Evolutionary conservation across 768 basidiomycete genomes (phyloP).

Genomic region (Kockovaella imperatae): DNA sequence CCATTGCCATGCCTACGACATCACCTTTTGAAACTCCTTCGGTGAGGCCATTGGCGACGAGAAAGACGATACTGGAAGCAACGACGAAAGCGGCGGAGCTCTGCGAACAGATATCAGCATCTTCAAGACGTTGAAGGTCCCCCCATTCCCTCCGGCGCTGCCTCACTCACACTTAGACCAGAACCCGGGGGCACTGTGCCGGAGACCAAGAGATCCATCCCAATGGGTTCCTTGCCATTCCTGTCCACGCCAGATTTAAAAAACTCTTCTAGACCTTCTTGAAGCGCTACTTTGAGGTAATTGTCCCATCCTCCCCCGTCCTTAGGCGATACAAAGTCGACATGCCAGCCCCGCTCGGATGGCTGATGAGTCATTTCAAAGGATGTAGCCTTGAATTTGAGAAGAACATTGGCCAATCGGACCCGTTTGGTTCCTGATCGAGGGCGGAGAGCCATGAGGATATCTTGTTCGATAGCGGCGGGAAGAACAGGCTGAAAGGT

Average conservation of each 20-base stretch:
- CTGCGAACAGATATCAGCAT: constrained; percentile 1
- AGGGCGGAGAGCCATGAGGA: constrained; percentile 63
- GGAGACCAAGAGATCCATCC: constrained; percentile 66
- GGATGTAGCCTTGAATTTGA: constrained; percentile 4
- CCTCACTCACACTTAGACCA: constrained; percentile 67
- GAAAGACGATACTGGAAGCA: constrained; percentile 70
- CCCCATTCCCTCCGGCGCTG: too few relatives aligned
- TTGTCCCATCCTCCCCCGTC: constrained; percentile 71
- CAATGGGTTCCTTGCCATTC: constrained; percentile 46
- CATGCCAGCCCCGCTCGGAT: constrained; percentile 54
- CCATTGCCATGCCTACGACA: constrained; percentile 70
- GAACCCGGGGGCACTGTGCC: constrained; percentile 81
- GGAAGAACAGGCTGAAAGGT: constrained; percentile 59
- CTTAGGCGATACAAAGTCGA: constrained; percentile 58
- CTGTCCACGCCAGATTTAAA: constrained; percentile 2
- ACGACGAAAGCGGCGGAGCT: constrained; percentile 73
- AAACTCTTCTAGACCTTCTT: constrained; percentile 14
- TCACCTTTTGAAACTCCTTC: constrained; percentile 56
- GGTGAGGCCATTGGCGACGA: constrained; percentile 65
- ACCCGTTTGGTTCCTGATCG: constrained; percentile 16
- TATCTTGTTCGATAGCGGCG: constrained; percentile 74
- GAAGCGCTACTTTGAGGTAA: constrained; percentile 64
- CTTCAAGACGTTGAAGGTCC: too few relatives aligned
- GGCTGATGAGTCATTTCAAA: constrained; percentile 3
- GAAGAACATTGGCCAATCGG: constrained; percentile 2